A percentile compares a stretch with the other conserved stretches of the same genome.
phyloP scores from a whole-genome alignment of 495 filamentous ascomycete species.

The Entonaema liquescens region DNA sequence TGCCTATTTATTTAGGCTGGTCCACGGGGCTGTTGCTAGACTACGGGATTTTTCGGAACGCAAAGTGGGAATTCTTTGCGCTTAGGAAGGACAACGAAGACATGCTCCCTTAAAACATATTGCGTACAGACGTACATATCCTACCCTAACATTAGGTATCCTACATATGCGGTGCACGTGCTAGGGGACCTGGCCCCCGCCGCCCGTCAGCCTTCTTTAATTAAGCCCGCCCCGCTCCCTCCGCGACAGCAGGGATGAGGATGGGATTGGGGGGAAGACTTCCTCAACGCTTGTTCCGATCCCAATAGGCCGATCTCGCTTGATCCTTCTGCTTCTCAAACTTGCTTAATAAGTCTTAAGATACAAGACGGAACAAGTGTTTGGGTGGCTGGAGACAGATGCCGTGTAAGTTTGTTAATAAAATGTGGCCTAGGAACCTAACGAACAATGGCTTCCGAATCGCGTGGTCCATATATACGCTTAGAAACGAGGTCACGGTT shows the following conservation, averaged over 20 bases:
- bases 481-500: constrained; percentile 17
- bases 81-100: constrained; percentile 21
- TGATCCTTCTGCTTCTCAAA: not conserved
- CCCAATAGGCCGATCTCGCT: constrained; percentile 9
- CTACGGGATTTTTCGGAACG: constrained; percentile 40
- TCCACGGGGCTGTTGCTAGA: constrained; percentile 6
- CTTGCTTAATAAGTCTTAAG: not conserved
- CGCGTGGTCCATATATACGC: constrained; percentile 18
- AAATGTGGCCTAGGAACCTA: not conserved
- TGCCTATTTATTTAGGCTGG: constrained; percentile 19
- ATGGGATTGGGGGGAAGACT: constrained; percentile 3
- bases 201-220: constrained; percentile 37
- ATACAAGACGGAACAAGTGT: not conserved
- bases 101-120: constrained; percentile 18
- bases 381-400: not conserved
- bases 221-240: constrained; percentile 38
- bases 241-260: constrained; percentile 34
- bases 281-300: constrained; percentile 1
- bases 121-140: constrained; percentile 4
- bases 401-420: not conserved
- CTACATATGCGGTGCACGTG: constrained; percentile 32
- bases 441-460: constrained; percentile 2
- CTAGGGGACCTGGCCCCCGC: constrained; percentile 25
- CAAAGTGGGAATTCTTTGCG: constrained; percentile 27
- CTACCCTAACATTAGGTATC: not conserved